A percentile compares a stretch with the other conserved stretches of the same genome.
phyloP scores from a whole-genome alignment of 805 yeast genomes.

The Ogataea nitratoaversa region DNA sequence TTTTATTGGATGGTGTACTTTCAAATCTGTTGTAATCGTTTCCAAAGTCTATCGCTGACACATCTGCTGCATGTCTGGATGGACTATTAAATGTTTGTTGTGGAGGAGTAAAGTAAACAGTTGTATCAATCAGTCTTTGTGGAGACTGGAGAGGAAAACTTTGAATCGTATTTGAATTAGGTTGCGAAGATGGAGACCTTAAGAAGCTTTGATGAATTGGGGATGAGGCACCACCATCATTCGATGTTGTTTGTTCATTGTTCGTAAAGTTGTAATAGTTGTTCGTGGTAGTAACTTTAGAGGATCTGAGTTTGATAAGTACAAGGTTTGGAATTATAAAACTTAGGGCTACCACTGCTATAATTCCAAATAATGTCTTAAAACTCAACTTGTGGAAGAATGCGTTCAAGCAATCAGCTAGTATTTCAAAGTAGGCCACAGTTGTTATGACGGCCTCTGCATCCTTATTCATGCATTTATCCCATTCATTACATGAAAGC shows the following conservation, averaged over 20 bases:
- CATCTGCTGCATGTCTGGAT: background rate
- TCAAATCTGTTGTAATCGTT: background rate
- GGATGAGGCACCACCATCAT: conserved; percentile 6
- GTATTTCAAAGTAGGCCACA: conserved; percentile 30
- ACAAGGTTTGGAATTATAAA: conserved; percentile 27
- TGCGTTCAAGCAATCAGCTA: conserved; percentile 32
- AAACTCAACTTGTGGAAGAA: conserved; percentile 28
- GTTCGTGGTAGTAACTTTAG: conserved; percentile 21
- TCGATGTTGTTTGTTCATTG: conserved; percentile 15
- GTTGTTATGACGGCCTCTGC: conserved; percentile 43
- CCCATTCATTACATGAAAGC: conserved; percentile 66
- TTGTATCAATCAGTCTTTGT: conserved; percentile 14
- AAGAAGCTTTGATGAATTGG: conserved; percentile 2
- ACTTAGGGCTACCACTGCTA: conserved; percentile 11
- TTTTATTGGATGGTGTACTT: background rate
- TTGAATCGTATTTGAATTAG: background rate
- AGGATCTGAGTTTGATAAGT: conserved; percentile 24
- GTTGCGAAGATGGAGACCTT: background rate
- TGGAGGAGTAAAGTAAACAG: conserved; percentile 22
- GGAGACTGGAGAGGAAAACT: conserved; percentile 3
- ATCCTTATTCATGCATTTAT: conserved; percentile 76
- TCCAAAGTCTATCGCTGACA: background rate
- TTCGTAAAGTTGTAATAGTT: conserved; percentile 21
- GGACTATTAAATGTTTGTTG: conserved; percentile 6
- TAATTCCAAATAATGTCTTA: conserved; percentile 21